phyloP scores from a whole-genome alignment of 2,329 filamentous ascomycete genomes.

The Penicillium thymicola region DNA sequence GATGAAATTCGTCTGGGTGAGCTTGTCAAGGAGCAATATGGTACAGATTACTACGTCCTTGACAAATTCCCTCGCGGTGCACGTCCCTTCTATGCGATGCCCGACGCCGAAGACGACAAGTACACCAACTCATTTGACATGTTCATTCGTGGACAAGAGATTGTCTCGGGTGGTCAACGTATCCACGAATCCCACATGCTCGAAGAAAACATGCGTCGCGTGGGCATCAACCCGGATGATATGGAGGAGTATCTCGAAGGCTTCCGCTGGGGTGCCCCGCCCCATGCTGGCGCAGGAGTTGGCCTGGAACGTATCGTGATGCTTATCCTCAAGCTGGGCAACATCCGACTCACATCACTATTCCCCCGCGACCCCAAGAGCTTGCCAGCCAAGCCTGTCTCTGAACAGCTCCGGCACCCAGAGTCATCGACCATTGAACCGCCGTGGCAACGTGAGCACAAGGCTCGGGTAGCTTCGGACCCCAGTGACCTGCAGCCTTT shows the following conservation, averaged over 20 bases:
- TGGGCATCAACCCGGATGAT: conserved; percentile 71
- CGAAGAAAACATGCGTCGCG: conserved; percentile 70
- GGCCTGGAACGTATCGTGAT: conserved; percentile 86
- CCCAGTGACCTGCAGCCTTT: conserved; percentile 64
- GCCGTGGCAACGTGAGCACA: conserved; percentile 52
- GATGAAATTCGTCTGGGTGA: conserved; percentile 84
- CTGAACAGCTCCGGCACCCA: conserved; percentile 71
- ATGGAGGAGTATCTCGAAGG: conserved; percentile 90
- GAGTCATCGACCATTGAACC: conserved; percentile 78
- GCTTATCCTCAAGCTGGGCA: conserved; percentile 78
- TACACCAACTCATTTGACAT: conserved; percentile 94
- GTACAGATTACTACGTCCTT: conserved; percentile 88
- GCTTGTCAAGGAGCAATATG: conserved; percentile 79
- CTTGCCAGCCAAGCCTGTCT: conserved; percentile 64
- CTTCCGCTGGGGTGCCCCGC: conserved; percentile 84
- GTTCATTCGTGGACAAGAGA: conserved; percentile 89
- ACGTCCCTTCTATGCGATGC: conserved; percentile 88
- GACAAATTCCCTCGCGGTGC: conserved; percentile 87
- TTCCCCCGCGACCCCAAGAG: conserved; percentile 89
- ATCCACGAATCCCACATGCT: conserved; percentile 76
- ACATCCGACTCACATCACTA: conserved; percentile 82
- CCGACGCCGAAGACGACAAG: conserved; percentile 66
- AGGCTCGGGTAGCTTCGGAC: conserved; percentile 42
- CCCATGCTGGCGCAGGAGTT: conserved; percentile 85
- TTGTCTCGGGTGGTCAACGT: conserved; percentile 87